phyloP scores from a whole-genome alignment of 495 filamentous ascomycete species.

The Mycothermus thermophilus region DNA sequence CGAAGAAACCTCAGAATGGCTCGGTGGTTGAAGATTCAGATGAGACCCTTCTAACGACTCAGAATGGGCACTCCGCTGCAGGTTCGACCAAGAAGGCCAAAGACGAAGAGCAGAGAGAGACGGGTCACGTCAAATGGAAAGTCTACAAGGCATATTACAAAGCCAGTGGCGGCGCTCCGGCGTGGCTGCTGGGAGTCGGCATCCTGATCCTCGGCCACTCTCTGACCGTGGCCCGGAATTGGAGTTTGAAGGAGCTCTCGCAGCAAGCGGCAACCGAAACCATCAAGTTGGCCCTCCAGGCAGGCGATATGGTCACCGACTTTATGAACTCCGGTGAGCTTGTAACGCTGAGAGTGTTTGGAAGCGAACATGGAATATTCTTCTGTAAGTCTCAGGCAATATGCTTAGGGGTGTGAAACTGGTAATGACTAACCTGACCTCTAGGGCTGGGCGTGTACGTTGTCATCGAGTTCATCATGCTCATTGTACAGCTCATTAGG shows the following conservation, averaged over 20 bases:
- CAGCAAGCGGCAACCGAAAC: constrained; percentile 11
- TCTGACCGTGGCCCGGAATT: constrained; percentile 20
- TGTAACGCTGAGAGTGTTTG: background rate
- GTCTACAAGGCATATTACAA: constrained; percentile 48
- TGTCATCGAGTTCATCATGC: constrained; percentile 16
- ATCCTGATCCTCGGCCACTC: constrained; percentile 32
- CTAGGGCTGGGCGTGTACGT: constrained; percentile 13
- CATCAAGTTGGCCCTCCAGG: constrained; percentile 4
- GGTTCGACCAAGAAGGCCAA: constrained; percentile 7
- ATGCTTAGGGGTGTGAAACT: too few species aligned
- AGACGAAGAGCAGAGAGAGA: constrained; percentile 39
- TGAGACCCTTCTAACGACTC: background rate
- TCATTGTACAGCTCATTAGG: constrained; percentile 17
- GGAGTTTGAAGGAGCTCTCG: constrained; percentile 21
- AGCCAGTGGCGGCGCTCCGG: constrained; percentile 39
- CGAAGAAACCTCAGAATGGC: constrained; percentile 5
- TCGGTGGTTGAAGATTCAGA: background rate
- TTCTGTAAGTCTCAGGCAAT: constrained; percentile 6
- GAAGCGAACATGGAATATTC: constrained; percentile 5
- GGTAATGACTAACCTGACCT: background rate
- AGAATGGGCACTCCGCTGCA: constrained; percentile 15
- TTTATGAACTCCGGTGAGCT: constrained; percentile 1
- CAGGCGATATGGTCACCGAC: background rate
- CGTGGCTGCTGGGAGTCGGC: constrained; percentile 37
- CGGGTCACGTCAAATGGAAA: constrained; percentile 39